phyloP scores from a whole-genome alignment of 2,329 filamentous ascomycete genomes.

The Neopestalotiopsis rosae region DNA sequence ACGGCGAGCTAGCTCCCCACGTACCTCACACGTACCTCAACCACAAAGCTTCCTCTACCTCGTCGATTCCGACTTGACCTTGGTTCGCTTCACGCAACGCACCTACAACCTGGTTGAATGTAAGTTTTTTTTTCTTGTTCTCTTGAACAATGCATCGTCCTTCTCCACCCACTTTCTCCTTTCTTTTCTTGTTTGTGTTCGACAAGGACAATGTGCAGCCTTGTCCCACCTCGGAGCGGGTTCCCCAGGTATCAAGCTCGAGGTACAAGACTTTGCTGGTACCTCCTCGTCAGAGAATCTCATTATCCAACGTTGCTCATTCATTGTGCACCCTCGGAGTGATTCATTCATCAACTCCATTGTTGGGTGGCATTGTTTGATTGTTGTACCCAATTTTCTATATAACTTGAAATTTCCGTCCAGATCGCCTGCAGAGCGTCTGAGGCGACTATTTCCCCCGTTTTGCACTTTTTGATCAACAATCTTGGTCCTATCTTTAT shows the following conservation, averaged over 20 bases:
- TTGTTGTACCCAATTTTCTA: neutral
- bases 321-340: neutral
- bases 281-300: neutral
- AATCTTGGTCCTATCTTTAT: neutral
- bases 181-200: neutral
- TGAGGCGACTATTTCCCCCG: neutral
- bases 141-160: neutral
- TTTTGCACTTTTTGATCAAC: slow-evolving; percentile 5
- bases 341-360: neutral
- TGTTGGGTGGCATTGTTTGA: neutral
- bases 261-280: neutral
- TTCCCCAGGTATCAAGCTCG: neutral
- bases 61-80: neutral
- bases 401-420: neutral
- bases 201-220: neutral
- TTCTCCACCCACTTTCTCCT: neutral
- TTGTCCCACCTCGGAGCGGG: neutral
- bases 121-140: slow-evolving; percentile 13
- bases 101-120: slow-evolving; percentile 29
- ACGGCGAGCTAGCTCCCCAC: neutral
- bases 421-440: neutral
- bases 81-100: slow-evolving; percentile 19
- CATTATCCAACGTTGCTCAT: neutral
- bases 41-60: neutral
- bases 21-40: neutral